Base-by-base conservation (phyloP, 169 alveolate species). In the Besnoitia besnoiti region DNA sequence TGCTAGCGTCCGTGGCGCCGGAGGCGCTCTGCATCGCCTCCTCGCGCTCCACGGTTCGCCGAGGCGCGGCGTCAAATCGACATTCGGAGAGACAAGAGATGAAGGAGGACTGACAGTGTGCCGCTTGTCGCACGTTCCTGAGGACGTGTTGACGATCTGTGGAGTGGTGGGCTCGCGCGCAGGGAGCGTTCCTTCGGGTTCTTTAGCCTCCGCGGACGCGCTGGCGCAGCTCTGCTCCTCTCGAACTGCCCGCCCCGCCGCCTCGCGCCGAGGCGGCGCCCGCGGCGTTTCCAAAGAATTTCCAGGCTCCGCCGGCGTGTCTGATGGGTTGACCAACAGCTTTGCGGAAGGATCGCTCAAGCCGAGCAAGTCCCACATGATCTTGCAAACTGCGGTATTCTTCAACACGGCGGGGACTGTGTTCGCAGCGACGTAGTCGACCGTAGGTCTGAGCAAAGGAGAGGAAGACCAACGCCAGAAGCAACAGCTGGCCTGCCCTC, bases 341-440 rank as follows among this genome's bases (percentile, higher is more conserved):
- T 44, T 77, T 35, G 87, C 87, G 39, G 87, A n/a, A 16, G 87
- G 87, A 77, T 77, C 87, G 37, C 87, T 77, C 33, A 77, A 59
- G 21, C 87, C 87, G 61, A 77, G 87, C 61, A 77, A 42, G 40
- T 77, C 87, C 87, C 87, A 77, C 50, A 77, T 39, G 61, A 42
- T 77, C 59, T 77, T 40, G 87, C 87, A 77, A 4, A 77, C 87
- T 44, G 59, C n/a, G 16, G 87, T 77, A 35, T 77, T 77, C 37
- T 59, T 39, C 21, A 46, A 16, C 40, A 77, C 87, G 59, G 87
- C 50, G n/a, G 87, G 87, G 8, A 37, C 0, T 37, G 40, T 30
- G 10, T 8, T 10, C 19, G 35, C 61, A 5, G 80, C 0, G n/a
- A 67, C 10, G 33, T 67, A 35, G 46, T 67, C 33, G n/a, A 67